phyloP scores from a whole-genome alignment of 371 early-diverging fungal species.

The Mucor sp. region DNA sequence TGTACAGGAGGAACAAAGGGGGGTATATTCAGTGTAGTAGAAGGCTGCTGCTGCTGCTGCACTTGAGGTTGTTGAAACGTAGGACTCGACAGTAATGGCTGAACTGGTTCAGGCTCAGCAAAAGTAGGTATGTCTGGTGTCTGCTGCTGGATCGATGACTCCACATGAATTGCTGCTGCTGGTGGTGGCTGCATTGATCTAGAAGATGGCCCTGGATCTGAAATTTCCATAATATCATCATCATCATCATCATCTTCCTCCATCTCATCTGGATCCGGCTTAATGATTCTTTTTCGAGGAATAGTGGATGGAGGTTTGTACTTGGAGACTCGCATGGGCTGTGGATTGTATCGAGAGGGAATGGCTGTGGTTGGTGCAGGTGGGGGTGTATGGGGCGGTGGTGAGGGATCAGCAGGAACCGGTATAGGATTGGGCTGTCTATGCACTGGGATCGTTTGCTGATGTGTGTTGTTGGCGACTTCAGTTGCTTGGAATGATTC shows the following conservation, averaged over 20 bases:
- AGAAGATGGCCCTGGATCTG: background rate
- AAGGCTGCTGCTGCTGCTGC: background rate
- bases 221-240: too few species aligned
- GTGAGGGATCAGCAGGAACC: background rate
- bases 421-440: background rate
- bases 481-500: conserved; percentile 31
- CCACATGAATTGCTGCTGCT: background rate
- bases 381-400: background rate
- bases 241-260: conserved; percentile 1
- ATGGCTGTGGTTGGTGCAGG: background rate
- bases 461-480: background rate
- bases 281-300: conserved; percentile 9
- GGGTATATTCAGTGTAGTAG: background rate
- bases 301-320: conserved; percentile 5
- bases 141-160: background rate
- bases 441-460: background rate
- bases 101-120: background rate
- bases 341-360: background rate
- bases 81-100: background rate
- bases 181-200: background rate
- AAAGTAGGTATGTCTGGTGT: background rate
- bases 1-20: background rate
- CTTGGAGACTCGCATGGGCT: background rate
- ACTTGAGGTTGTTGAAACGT: background rate
- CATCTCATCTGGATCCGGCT: conserved; percentile 3